Conservation (phyloP, 2,329 filamentous ascomycete genomes). For the Fusarium sp. region DNA sequence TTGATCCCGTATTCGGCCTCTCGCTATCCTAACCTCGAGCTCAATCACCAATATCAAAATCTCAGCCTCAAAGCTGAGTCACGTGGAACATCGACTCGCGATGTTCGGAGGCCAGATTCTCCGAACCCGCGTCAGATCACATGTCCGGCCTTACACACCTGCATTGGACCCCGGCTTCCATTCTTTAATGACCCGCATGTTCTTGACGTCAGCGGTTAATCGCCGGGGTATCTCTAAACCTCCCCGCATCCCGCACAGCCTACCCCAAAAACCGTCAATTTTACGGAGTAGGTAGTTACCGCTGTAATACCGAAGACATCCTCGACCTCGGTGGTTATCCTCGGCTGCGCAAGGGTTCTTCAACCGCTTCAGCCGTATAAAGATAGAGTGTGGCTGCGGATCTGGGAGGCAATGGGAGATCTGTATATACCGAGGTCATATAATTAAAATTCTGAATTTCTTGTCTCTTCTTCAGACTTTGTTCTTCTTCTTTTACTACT, state of each 20-base stretch:
- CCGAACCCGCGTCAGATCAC: conserved; percentile 37
- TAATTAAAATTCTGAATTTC: conserved; percentile 9
- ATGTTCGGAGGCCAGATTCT: conserved; percentile 23
- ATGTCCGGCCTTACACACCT: conserved; percentile 23
- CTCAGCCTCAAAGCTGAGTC: conserved; percentile 41
- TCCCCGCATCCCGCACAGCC: conserved; percentile 18
- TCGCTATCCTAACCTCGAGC: conserved; percentile 31
- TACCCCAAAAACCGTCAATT: conserved; percentile 26
- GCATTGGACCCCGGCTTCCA: conserved; percentile 12
- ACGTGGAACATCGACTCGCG: conserved; percentile 20
- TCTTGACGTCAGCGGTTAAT: conserved; percentile 50
- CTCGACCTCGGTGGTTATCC: conserved; percentile 45
- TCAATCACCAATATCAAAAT: conserved; percentile 43
- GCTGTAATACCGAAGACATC: conserved; percentile 39
- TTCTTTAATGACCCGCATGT: conserved; percentile 4
- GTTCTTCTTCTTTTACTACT: neutral
- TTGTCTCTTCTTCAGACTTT: neutral
- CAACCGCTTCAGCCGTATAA: conserved; percentile 39
- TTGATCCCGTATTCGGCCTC: conserved; percentile 33
- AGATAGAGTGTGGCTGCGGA: conserved; percentile 16
- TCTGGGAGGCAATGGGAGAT: conserved; percentile 4
- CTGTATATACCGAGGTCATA: conserved; percentile 28
- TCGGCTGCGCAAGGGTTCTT: conserved; percentile 44
- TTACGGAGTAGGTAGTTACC: conserved; percentile 21
- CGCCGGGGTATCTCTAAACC: conserved; percentile 29